Base-by-base conservation (phyloP, 192 early-diverging fungal genomes). In the Podila clonocystis region DNA sequence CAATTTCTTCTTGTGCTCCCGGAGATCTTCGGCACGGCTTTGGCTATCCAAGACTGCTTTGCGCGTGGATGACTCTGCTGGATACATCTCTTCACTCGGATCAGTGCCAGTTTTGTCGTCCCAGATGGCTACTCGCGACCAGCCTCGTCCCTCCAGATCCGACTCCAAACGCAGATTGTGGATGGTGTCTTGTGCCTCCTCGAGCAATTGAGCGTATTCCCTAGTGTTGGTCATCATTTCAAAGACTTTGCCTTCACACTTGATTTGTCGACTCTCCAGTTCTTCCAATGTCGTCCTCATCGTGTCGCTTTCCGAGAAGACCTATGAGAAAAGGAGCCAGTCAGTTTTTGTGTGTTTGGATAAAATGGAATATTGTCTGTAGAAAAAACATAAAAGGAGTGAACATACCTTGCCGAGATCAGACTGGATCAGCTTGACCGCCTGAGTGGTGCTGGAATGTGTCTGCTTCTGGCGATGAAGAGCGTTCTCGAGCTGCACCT, bases 181-280 rank as follows among this genome's bases (percentile, higher is more conserved):
- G 26, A 90, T 90, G 8, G 86, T 89, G 62, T 88, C 86, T 58
- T 90, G 89, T 11, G 89, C 89, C 52, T 88, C 83, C 52, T 90
- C 87, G 20, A 90, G 82, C 24, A 87, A 57, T 29, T 80, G 82
- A 5, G 89, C 89, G 72, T 90, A 90, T 64, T 90, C 89, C 70
- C 87, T 70, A 0, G 89, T 87, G 48, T 87, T 84, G 26, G 84
- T 82, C 34, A 90, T 86, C 84, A 90, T 86, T 30, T 86, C 80
- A 24, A 85, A 70, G 20, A 90, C 72, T 64, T 87, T 83, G 1
- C 83, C 85, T 38, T 90, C 89, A 48, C 86, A 87, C 57, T 90
- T 79, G 13, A 83, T 59, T 50, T 90, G 89, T 13, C 87, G 85
- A 5, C 75, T 70, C 70, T 90, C 89, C 20, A 90, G 70, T 70